Conservation (phyloP, 257 asterid genomes). For the Ocimum tenuiflorum region DNA sequence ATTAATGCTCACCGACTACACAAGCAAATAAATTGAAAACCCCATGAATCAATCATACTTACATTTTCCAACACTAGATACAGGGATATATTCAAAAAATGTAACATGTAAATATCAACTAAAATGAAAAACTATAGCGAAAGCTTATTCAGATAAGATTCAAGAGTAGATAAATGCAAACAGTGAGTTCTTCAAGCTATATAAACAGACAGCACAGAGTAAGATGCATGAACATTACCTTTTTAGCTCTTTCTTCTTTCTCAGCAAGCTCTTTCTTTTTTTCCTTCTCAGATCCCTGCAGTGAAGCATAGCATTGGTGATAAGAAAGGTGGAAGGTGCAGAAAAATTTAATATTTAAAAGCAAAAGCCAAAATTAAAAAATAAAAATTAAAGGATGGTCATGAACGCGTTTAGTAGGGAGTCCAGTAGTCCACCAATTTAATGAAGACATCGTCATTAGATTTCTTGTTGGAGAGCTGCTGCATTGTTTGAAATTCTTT, state of each 20-base stretch:
- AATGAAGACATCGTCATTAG: too few species aligned
- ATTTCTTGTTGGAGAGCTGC: conserved; percentile 70
- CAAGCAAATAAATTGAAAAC: background rate
- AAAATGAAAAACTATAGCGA: too few species aligned
- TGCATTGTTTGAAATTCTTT: conserved; percentile 75
- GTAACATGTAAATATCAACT: background rate
- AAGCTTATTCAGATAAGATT: too few species aligned
- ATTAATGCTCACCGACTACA: conserved; percentile 67
- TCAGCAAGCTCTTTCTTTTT: conserved; percentile 66
- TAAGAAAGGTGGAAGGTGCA: background rate
- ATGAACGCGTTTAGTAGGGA: too few species aligned
- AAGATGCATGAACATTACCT: too few species aligned
- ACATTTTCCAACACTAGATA: too few species aligned
- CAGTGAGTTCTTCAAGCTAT: too few species aligned
- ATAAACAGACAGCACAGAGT: too few species aligned
- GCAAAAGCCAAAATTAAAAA: too few species aligned
- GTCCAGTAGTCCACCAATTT: conserved; percentile 85
- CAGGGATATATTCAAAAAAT: background rate
- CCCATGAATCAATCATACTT: background rate
- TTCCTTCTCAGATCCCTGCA: conserved; percentile 69
- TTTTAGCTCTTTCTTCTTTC: conserved; percentile 77
- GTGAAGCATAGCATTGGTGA: background rate
- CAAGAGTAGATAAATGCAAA: too few species aligned
- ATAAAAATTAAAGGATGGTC: too few species aligned
- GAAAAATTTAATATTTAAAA: too few species aligned